These are phyloP conservation scores for Epicoccum nigrum DNA, from an alignment of 2,329 filamentous ascomycete species.

Conservation along the genomic window DNA sequence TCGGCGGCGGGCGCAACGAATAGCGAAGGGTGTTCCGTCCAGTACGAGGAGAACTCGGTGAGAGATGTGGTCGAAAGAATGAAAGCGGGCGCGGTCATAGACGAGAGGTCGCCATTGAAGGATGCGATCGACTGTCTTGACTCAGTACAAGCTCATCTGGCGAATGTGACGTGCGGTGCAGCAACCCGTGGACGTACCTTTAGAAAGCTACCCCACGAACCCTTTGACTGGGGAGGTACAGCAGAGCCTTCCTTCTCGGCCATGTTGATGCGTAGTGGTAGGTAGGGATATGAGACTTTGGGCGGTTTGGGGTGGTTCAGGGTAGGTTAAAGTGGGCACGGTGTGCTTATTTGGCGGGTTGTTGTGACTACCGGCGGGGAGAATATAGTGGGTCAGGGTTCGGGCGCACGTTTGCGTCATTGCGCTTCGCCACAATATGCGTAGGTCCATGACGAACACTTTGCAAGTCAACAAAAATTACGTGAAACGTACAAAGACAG, in stretches of 20 bases:
- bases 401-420: not conserved
- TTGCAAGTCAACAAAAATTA: not conserved
- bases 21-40: slow-evolving; percentile 64
- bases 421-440: slow-evolving; percentile 10
- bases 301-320: not conserved
- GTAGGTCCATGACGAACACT: slow-evolving; percentile 13
- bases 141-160: slow-evolving; percentile 15
- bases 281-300: not conserved
- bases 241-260: slow-evolving; percentile 52
- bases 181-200: slow-evolving; percentile 50
- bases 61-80: slow-evolving; percentile 62
- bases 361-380: slow-evolving; percentile 16
- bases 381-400: slow-evolving; percentile 10
- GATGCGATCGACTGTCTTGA: slow-evolving; percentile 56
- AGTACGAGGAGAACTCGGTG: slow-evolving; percentile 63
- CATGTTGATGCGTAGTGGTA: slow-evolving; percentile 25
- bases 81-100: slow-evolving; percentile 63
- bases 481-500: not conserved
- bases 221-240: slow-evolving; percentile 54
- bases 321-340: not conserved
- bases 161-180: not conserved
- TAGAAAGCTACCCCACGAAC: slow-evolving; percentile 57
- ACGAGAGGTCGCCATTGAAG: slow-evolving; percentile 62
- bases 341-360: slow-evolving; percentile 1
- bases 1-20: slow-evolving; percentile 84